phyloP scores from a whole-genome alignment of 2,329 filamentous ascomycete species.

The Xylariaceae sp. region DNA sequence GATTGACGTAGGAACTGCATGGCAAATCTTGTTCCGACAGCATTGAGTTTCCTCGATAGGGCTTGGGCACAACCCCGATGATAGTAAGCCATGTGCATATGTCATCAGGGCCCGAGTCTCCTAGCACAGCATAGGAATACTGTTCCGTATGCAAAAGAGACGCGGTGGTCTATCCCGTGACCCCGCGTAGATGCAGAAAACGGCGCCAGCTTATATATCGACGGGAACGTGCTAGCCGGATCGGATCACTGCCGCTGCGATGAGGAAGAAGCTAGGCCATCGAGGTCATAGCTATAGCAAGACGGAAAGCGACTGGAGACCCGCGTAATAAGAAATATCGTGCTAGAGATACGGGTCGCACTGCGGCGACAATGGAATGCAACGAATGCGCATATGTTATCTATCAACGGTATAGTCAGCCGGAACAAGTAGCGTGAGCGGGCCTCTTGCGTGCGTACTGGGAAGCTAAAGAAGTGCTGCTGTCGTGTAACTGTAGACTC shows the following conservation, averaged over 20 bases:
- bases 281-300: conserved; percentile 4
- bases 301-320: conserved; percentile 20
- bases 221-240: background rate
- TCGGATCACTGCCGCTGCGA: conserved; percentile 2
- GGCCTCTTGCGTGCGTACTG: conserved; percentile 5
- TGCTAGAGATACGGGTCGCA: conserved; percentile 4
- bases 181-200: conserved; percentile 19
- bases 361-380: conserved; percentile 11
- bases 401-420: conserved; percentile 2
- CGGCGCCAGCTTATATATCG: conserved; percentile 1
- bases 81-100: conserved; percentile 8
- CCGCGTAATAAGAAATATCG: conserved; percentile 5
- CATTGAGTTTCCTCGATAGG: background rate
- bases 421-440: conserved; percentile 4
- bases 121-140: conserved; percentile 22
- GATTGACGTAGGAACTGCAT: conserved; percentile 20
- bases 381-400: conserved; percentile 6
- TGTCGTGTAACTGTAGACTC: conserved; percentile 25
- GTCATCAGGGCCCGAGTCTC: conserved; percentile 11
- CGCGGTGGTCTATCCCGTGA: conserved; percentile 21
- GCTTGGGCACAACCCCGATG: conserved; percentile 6
- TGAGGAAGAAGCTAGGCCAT: conserved; percentile 3
- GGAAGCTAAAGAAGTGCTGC: conserved; percentile 7
- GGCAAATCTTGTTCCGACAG: conserved; percentile 8
- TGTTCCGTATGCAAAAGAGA: conserved; percentile 19